Conservation (phyloP, 768 basidiomycete species). For the Thelephora aurantiotincta region DNA sequence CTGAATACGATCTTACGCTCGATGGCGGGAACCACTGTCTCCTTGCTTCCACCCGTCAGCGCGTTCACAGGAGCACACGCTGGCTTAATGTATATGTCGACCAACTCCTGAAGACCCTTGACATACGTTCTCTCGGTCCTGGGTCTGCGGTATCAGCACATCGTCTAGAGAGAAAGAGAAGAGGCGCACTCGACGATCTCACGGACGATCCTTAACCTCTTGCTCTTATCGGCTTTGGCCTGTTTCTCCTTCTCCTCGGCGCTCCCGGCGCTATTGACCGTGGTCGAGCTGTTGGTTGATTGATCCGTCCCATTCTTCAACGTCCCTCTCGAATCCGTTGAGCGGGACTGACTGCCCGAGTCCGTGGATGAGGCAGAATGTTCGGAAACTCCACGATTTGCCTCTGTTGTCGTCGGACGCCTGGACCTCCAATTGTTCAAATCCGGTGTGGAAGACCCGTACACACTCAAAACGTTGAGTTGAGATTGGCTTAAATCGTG, state of each 20-base stretch:
- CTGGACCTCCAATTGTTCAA: constrained; percentile 32
- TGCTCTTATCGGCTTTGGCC: constrained; percentile 82
- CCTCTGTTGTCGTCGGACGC: constrained; percentile 54
- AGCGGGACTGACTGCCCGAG: constrained; percentile 42
- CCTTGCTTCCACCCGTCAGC: constrained; percentile 58
- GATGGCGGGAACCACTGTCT: constrained; percentile 69
- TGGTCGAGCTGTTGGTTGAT: constrained; percentile 60
- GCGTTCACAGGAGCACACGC: constrained; percentile 56
- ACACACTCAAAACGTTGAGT: constrained; percentile 38
- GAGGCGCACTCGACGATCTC: constrained; percentile 80
- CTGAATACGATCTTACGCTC: constrained; percentile 90
- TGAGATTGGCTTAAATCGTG: constrained; percentile 75
- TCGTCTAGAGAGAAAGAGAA: constrained; percentile 1
- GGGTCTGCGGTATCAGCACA: constrained; percentile 9
- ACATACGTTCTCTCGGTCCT: constrained; percentile 95
- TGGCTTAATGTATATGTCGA: constrained; percentile 91
- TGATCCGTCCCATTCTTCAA: constrained; percentile 44
- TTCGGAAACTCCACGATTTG: constrained; percentile 37
- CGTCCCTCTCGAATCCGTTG: constrained; percentile 46
- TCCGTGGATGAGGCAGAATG: constrained; percentile 30
- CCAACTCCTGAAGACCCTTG: constrained; percentile 83
- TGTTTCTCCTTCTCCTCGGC: constrained; percentile 54
- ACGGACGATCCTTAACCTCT: constrained; percentile 69
- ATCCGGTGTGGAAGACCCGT: constrained; percentile 38
- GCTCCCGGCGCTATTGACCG: constrained; percentile 63